phyloP scores from a whole-genome alignment of 495 filamentous ascomycete species.

The Aspergillus ostianus region DNA sequence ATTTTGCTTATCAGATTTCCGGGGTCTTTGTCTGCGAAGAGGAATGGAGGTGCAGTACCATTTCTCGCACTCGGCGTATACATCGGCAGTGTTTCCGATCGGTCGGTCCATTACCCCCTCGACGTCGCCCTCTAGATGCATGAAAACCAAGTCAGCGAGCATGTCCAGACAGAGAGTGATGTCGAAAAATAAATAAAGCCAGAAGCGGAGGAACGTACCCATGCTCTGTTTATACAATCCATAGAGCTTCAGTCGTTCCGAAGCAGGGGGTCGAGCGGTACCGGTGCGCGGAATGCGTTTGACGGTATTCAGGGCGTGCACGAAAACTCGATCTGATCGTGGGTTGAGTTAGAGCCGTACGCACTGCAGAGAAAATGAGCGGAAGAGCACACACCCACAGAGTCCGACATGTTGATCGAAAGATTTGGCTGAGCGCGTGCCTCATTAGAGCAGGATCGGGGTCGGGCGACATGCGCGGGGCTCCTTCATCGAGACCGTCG shows the following conservation, averaged over 20 bases:
- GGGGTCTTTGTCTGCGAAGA: neutral
- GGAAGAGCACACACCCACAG: constrained; percentile 45
- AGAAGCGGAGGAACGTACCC: constrained; percentile 44
- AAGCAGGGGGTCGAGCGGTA: constrained; percentile 78
- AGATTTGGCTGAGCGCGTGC: constrained; percentile 14
- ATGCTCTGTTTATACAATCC: constrained; percentile 98
- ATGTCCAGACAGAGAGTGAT: neutral
- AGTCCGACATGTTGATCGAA: constrained; percentile 51
- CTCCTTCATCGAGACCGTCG: neutral
- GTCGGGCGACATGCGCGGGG: constrained; percentile 10
- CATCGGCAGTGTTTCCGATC: constrained; percentile 51
- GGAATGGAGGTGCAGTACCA: constrained; percentile 40
- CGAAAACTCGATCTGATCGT: constrained; percentile 87
- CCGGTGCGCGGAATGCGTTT: constrained; percentile 95
- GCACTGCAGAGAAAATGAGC: neutral
- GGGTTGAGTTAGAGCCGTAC: neutral
- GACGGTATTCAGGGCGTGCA: constrained; percentile 96
- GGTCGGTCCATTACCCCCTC: constrained; percentile 89
- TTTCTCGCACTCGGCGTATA: constrained; percentile 58
- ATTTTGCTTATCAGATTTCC: neutral
- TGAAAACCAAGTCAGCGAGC: constrained; percentile 13
- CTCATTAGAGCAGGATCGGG: constrained; percentile 22
- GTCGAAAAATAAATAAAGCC: neutral
- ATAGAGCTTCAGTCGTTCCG: constrained; percentile 87
- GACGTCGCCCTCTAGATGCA: constrained; percentile 76